phyloP scores from a whole-genome alignment of 306 rosid species.

The Corylus heterophylla region DNA sequence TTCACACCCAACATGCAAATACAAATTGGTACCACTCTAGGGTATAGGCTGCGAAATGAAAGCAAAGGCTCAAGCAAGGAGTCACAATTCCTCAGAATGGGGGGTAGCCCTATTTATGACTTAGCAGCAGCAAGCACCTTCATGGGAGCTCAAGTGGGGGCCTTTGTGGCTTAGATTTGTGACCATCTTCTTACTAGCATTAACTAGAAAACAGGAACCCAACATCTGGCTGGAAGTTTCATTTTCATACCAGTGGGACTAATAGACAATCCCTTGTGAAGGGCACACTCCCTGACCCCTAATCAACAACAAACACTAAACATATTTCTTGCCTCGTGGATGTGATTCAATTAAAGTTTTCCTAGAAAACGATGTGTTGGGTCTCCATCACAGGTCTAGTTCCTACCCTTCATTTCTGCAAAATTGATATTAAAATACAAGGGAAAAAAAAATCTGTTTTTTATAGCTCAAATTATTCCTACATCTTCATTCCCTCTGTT shows the following conservation, averaged over 20 bases:
- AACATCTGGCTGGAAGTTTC: background rate
- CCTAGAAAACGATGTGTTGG: constrained; percentile 3
- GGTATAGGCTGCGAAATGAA: too few species aligned
- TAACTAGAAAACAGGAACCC: background rate
- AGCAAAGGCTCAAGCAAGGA: background rate
- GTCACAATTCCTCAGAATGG: background rate
- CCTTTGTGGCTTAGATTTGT: background rate
- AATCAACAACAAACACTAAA: constrained; percentile 16
- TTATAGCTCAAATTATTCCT: constrained; percentile 2
- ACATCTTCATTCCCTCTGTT: constrained; percentile 6
- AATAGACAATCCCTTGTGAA: constrained; percentile 34
- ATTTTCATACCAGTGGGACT: background rate
- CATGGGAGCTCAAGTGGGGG: constrained; percentile 19
- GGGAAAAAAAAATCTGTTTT: background rate
- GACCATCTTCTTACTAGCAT: constrained; percentile 10
- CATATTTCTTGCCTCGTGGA: background rate
- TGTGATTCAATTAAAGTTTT: constrained; percentile 4
- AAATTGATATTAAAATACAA: background rate
- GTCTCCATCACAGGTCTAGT: background rate
- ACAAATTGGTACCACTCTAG: too few species aligned
- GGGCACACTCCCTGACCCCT: constrained; percentile 26
- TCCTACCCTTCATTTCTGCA: background rate
- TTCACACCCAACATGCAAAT: too few species aligned
- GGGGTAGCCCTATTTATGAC: constrained; percentile 6
- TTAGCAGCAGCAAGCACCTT: background rate